These are phyloP conservation scores for Melastoma malabathricum DNA, from an alignment of 345 rosid genomes.

Conservation along the genomic window DNA sequence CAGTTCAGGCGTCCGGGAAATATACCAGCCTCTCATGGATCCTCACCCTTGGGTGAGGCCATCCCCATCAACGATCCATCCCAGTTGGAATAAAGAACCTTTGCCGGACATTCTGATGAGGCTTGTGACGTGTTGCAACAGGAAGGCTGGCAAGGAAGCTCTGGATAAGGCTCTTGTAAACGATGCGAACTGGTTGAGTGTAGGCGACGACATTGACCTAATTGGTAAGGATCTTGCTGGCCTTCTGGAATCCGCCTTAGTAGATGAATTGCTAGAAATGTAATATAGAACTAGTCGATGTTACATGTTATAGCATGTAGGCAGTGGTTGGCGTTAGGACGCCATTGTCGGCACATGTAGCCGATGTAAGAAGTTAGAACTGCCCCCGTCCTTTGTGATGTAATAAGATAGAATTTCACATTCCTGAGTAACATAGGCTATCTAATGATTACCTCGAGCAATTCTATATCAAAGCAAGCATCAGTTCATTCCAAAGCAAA, in stretches of 20 bases:
- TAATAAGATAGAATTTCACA: too few species aligned
- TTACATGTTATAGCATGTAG: background rate
- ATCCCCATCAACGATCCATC: conserved; percentile 4
- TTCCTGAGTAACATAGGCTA: too few species aligned
- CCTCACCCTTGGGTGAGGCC: conserved; percentile 53
- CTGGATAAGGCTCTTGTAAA: conserved; percentile 21
- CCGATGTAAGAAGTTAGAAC: too few species aligned
- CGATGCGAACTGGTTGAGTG: conserved; percentile 44
- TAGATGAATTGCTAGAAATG: conserved; percentile 35
- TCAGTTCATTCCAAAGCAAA: too few species aligned
- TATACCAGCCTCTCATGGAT: conserved; percentile 27
- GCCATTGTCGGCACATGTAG: too few species aligned
- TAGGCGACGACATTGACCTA: conserved; percentile 36
- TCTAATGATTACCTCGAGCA: too few species aligned
- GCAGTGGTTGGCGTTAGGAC: too few species aligned
- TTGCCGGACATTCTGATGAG: conserved; percentile 30
- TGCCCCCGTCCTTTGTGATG: too few species aligned
- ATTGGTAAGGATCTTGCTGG: conserved; percentile 68
- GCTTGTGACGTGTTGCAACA: conserved; percentile 24
- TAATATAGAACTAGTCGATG: conserved; percentile 8
- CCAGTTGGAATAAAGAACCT: conserved; percentile 28
- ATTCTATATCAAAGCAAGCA: too few species aligned
- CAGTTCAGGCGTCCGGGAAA: conserved; percentile 36
- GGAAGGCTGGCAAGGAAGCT: conserved; percentile 22
- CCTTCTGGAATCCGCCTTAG: conserved; percentile 48